These are phyloP conservation scores for Cubamyces sp. DNA, from an alignment of 768 basidiomycete genomes.

Conservation along the genomic window DNA sequence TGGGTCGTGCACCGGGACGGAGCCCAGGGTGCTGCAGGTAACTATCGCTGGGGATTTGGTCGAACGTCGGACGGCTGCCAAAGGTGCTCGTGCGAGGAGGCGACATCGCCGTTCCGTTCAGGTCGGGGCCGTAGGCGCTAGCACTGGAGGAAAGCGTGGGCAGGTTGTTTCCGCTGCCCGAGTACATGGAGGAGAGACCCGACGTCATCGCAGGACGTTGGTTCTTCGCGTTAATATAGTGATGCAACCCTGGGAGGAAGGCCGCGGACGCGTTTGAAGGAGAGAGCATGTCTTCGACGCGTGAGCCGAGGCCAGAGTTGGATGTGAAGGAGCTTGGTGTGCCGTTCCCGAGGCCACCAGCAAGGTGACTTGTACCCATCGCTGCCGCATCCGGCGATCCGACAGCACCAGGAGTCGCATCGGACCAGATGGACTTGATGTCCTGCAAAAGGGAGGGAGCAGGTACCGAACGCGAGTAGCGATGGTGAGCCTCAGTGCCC, in stretches of 20 bases:
- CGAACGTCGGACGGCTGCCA: conserved; percentile 29
- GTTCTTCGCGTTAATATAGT: conserved; percentile 59
- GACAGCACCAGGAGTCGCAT: conserved; percentile 40
- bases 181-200: conserved; percentile 30
- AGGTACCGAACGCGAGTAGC: conserved; percentile 84
- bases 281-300: conserved; percentile 50
- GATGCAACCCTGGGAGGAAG: conserved; percentile 75
- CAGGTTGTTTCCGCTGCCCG: conserved; percentile 13
- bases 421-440: conserved; percentile 82
- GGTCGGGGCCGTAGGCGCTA: conserved; percentile 23
- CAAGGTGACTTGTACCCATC: conserved; percentile 23
- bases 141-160: conserved; percentile 12
- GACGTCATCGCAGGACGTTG: conserved; percentile 34
- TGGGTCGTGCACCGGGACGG: conserved; percentile 36
- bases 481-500: conserved; percentile 50
- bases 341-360: conserved; percentile 40
- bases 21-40: conserved; percentile 44
- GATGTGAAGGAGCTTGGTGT: conserved; percentile 61
- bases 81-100: conserved; percentile 33
- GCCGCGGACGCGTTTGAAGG: conserved; percentile 84
- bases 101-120: conserved; percentile 30
- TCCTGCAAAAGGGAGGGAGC: conserved; percentile 77
- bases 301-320: conserved; percentile 42
- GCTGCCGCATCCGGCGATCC: conserved; percentile 40
- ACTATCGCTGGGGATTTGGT: conserved; percentile 38